Evolutionary conservation across 1,284 basidiomycete genomes (phyloP).

Genomic region (Leucoagaricus sp.): DNA sequence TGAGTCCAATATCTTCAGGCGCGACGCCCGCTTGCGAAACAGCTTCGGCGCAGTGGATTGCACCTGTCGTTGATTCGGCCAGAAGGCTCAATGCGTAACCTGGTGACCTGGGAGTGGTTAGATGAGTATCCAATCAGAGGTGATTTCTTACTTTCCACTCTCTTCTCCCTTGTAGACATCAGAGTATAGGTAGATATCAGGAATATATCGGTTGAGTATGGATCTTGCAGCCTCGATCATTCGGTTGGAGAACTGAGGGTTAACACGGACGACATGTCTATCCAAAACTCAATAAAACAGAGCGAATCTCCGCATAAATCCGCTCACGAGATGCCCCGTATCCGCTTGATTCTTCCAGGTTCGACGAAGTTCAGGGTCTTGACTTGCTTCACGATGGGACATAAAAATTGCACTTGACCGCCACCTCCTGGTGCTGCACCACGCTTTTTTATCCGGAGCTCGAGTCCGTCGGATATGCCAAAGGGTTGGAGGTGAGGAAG

Average conservation of each 20-base stretch:
- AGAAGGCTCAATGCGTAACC: constrained; percentile 93
- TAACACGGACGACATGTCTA: constrained; percentile 93
- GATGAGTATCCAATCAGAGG: not conserved
- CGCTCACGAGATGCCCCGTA: constrained; percentile 91
- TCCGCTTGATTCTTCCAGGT: constrained; percentile 88
- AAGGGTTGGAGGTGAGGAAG: constrained; percentile 92
- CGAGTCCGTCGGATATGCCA: constrained; percentile 84
- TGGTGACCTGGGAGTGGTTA: constrained; percentile 69
- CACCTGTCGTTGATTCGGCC: constrained; percentile 91
- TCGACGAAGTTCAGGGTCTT: constrained; percentile 93
- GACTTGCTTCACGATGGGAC: constrained; percentile 86
- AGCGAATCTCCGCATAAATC: not conserved
- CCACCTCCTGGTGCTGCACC: constrained; percentile 92
- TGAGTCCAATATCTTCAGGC: constrained; percentile 92
- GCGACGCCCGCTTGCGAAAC: constrained; percentile 75
- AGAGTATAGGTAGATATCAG: constrained; percentile 97
- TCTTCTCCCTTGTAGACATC: constrained; percentile 99
- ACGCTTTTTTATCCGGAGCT: constrained; percentile 89
- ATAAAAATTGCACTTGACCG: constrained; percentile 92
- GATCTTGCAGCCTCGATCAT: constrained; percentile 95
- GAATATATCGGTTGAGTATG: constrained; percentile 94
- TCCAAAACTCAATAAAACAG: constrained; percentile 4
- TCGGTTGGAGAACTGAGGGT: constrained; percentile 95
- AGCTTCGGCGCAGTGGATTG: constrained; percentile 86
- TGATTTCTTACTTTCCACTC: constrained; percentile 83